Evolutionary conservation across 805 yeast species (phyloP).

Genomic region (Jamesozyma lodderae): DNA sequence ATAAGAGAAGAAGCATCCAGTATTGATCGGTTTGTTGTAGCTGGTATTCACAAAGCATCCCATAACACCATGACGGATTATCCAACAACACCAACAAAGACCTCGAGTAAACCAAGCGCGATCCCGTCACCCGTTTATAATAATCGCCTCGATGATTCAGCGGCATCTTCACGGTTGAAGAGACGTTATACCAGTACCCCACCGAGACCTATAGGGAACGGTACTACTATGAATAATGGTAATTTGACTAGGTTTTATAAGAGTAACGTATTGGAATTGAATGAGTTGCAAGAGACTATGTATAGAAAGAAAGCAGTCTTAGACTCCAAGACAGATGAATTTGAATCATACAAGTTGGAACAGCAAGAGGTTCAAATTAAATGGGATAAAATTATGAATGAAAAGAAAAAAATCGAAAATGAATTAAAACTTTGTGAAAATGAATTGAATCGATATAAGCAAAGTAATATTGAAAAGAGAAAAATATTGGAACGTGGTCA

Average conservation of each 20-base stretch:
- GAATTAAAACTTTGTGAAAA: constrained; percentile 27
- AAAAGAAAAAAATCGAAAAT: constrained; percentile 18
- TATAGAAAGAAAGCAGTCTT: constrained; percentile 19
- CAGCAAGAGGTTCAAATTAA: constrained; percentile 18
- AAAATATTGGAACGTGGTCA: constrained; percentile 24
- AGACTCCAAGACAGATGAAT: constrained; percentile 20
- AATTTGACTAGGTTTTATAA: constrained; percentile 26
- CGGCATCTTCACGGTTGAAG: not conserved
- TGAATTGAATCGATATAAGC: constrained; percentile 26
- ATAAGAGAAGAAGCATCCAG: too few relatives aligned
- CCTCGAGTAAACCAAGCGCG: not conserved
- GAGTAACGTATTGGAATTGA: constrained; percentile 26
- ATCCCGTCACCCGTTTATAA: constrained; percentile 1
- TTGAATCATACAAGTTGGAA: constrained; percentile 12
- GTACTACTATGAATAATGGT: not conserved
- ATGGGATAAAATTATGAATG: constrained; percentile 24
- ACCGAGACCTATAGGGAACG: not conserved
- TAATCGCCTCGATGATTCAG: not conserved
- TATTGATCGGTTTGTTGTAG: too few relatives aligned
- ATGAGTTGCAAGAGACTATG: constrained; percentile 22
- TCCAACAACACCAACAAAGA: constrained; percentile 7
- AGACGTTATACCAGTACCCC: constrained; percentile 11
- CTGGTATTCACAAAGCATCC: too few relatives aligned
- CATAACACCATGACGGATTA: not conserved
- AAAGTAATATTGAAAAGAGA: constrained; percentile 22